Conservation (phyloP, 805 yeast genomes). For the Phaffomyces opuntiae region DNA sequence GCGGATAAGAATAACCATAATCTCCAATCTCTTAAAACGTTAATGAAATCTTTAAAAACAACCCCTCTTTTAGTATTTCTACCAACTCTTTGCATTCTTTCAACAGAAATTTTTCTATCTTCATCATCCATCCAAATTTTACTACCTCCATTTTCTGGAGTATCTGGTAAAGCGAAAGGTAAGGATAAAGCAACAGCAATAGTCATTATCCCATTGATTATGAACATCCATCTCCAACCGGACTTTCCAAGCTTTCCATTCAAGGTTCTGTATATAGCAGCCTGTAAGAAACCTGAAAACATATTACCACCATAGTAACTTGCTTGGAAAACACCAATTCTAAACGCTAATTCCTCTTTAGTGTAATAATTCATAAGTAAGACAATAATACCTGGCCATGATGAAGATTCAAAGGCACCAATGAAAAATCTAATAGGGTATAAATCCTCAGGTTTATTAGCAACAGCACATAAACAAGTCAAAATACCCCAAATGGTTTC, state of each 20-base stretch:
- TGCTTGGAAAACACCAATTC: constrained; percentile 22
- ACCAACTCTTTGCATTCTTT: constrained; percentile 13
- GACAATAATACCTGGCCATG: constrained; percentile 36
- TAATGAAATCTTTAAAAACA: constrained; percentile 1
- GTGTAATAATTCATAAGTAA: constrained; percentile 30
- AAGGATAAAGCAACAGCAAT: constrained; percentile 27
- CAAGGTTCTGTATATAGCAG: constrained; percentile 5
- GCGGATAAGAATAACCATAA: constrained; percentile 11
- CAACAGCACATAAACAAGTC: constrained; percentile 47
- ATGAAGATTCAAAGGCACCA: constrained; percentile 63
- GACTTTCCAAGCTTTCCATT: constrained; percentile 4
- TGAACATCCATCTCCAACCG: constrained; percentile 15
- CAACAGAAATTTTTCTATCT: constrained; percentile 25
- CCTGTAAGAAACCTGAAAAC: constrained; percentile 32
- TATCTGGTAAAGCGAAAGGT: constrained; percentile 31
- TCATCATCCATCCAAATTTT: constrained; percentile 25
- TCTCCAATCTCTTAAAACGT: constrained; percentile 8
- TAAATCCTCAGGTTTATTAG: constrained; percentile 25
- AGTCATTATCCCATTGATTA: constrained; percentile 14
- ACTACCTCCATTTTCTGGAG: constrained; percentile 23
- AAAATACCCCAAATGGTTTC: constrained; percentile 68
- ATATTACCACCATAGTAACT: constrained; percentile 13
- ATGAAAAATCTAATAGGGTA: constrained; percentile 59
- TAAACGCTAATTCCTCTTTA: constrained; percentile 28
- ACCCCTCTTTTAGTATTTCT: constrained; percentile 11